Conservation (phyloP, 768 basidiomycete genomes). For the Psilocybe tampanensis region DNA sequence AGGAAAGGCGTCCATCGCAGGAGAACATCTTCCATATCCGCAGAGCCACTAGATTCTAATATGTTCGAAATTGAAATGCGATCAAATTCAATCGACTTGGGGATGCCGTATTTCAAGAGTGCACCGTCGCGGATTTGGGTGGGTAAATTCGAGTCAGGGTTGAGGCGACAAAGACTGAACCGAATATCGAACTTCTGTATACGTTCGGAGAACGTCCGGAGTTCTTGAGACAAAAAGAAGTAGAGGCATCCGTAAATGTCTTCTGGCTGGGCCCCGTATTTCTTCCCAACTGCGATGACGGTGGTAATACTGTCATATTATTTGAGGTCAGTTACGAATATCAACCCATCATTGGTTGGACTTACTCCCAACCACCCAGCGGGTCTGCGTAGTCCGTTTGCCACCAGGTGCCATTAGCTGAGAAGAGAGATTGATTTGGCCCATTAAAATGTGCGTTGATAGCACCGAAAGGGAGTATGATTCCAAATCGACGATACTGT, state of each 20-base stretch:
- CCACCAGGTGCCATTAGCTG: constrained; percentile 35
- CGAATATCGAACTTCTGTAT: constrained; percentile 34
- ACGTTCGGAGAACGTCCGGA: constrained; percentile 37
- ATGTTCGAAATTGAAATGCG: constrained; percentile 54
- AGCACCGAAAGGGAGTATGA: constrained; percentile 53
- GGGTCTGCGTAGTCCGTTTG: constrained; percentile 43
- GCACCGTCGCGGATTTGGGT: constrained; percentile 19
- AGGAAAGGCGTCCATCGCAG: constrained; percentile 41
- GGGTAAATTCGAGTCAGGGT: constrained; percentile 34
- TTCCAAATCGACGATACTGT: constrained; percentile 39
- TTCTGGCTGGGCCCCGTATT: constrained; percentile 37
- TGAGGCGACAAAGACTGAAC: constrained; percentile 32
- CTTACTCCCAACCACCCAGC: constrained; percentile 47
- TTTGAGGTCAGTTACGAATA: not conserved
- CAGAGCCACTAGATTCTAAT: constrained; percentile 43
- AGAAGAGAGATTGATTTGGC: constrained; percentile 44
- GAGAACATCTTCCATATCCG: constrained; percentile 36
- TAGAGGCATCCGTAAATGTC: constrained; percentile 56
- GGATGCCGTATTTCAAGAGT: constrained; percentile 19
- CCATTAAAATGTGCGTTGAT: constrained; percentile 39
- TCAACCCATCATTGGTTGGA: not conserved
- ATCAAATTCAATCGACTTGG: constrained; percentile 36
- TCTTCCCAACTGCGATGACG: constrained; percentile 35
- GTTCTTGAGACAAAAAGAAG: constrained; percentile 43
- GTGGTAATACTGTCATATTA: constrained; percentile 28